Percentiles rank a stretch among this genome's conserved stretches.
These are phyloP conservation scores for Umbelopsis ramanniana DNA, from an alignment of 192 early-diverging fungal species.

Conservation along the genomic window DNA sequence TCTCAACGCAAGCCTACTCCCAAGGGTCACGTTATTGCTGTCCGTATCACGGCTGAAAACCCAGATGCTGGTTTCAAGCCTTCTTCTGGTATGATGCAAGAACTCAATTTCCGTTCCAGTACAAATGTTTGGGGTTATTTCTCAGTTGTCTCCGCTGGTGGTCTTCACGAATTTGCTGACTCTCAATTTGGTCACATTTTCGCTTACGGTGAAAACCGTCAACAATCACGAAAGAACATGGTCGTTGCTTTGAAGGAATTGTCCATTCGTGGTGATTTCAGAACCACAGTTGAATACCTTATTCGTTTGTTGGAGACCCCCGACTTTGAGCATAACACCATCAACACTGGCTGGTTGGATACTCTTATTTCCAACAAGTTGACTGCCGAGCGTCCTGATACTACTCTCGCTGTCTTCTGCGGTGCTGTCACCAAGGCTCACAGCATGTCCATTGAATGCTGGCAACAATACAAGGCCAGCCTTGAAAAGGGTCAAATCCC, in stretches of 20 bases:
- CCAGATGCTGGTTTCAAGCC: conserved; percentile 99
- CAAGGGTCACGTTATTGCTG: conserved; percentile 97
- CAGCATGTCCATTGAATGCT: conserved; percentile 60
- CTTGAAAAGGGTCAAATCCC: conserved; percentile 96
- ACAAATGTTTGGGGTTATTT: conserved; percentile 99
- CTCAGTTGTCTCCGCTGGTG: conserved; percentile 91
- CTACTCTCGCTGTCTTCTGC: conserved; percentile 88
- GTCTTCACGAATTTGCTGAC: conserved; percentile 99
- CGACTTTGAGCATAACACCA: conserved; percentile 86
- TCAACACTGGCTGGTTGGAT: conserved; percentile 97
- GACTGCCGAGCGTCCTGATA: conserved; percentile 90
- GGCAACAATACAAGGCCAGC: conserved; percentile 76
- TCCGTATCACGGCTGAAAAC: conserved; percentile 98
- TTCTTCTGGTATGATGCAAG: conserved; percentile 93
- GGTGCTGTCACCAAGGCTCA: conserved; percentile 92
- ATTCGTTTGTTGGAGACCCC: conserved; percentile 90
- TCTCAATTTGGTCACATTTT: conserved; percentile 99
- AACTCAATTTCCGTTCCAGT: conserved; percentile 95
- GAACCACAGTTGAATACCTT: conserved; percentile 97
- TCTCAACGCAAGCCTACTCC: conserved; percentile 91
- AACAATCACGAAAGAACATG: conserved; percentile 93
- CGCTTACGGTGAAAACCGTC: conserved; percentile 93
- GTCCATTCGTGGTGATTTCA: conserved; percentile 97
- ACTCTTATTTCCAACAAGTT: conserved; percentile 87
- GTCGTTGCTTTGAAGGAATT: conserved; percentile 97